These are phyloP conservation scores for Alternaria triticina DNA, from an alignment of 2,329 filamentous ascomycete species.

Conservation along the genomic window DNA sequence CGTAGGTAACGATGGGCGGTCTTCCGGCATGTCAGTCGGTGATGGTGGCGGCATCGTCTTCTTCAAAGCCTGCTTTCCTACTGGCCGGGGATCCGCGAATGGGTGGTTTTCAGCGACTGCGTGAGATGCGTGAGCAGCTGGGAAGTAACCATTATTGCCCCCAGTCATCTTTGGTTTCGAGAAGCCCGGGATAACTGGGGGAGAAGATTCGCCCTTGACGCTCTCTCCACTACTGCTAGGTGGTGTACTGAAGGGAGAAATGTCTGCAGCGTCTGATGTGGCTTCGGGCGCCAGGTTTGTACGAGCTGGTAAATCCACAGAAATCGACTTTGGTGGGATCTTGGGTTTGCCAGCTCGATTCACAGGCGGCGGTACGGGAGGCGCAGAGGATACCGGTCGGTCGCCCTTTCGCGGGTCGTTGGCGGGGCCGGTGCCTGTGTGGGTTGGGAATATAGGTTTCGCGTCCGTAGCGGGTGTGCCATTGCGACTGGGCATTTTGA, in stretches of 20 bases:
- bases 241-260: slow-evolving; percentile 87
- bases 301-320: slow-evolving; percentile 31
- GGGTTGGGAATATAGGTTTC: slow-evolving; percentile 35
- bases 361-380: slow-evolving; percentile 69
- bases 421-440: slow-evolving; percentile 16
- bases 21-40: slow-evolving; percentile 43
- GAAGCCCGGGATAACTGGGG: slow-evolving; percentile 28
- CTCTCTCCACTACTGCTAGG: slow-evolving; percentile 76
- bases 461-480: slow-evolving; percentile 52
- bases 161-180: slow-evolving; percentile 30
- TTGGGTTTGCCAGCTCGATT: slow-evolving; percentile 83
- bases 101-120: slow-evolving; percentile 35
- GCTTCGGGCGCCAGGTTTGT: slow-evolving; percentile 47
- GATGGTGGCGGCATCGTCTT: slow-evolving; percentile 20
- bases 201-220: slow-evolving; percentile 38
- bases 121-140: slow-evolving; percentile 39
- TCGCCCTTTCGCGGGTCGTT: slow-evolving; percentile 42
- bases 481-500: slow-evolving; percentile 49
- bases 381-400: slow-evolving; percentile 49
- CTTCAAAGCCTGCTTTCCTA: slow-evolving; percentile 24
- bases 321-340: slow-evolving; percentile 58
- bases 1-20: slow-evolving; percentile 59
- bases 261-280: slow-evolving; percentile 53
- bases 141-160: slow-evolving; percentile 42
- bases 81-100: slow-evolving; percentile 27